These are phyloP conservation scores for Talaromyces albobiverticillius DNA, from an alignment of 2,329 filamentous ascomycete genomes.

Conservation along the genomic window DNA sequence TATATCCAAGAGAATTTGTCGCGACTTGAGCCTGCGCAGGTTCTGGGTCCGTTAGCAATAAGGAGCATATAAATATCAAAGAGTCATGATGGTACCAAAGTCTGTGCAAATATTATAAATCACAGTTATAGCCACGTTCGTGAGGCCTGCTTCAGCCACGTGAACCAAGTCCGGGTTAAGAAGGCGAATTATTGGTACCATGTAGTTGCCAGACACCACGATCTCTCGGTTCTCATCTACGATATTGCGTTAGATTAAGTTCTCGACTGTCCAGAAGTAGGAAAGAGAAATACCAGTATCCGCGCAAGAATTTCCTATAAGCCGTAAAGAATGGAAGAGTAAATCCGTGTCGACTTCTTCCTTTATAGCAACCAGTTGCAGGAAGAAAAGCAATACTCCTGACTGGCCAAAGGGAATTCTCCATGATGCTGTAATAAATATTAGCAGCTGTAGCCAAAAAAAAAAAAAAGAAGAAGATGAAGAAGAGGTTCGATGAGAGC, in stretches of 20 bases:
- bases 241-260: constrained; percentile 15
- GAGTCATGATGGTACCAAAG: constrained; percentile 31
- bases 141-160: not conserved
- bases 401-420: constrained; percentile 36
- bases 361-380: constrained; percentile 35
- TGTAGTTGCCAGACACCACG: constrained; percentile 39
- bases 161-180: constrained; percentile 33
- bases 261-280: not conserved
- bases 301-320: constrained; percentile 46
- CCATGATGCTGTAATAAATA: constrained; percentile 33
- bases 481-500: constrained; percentile 11
- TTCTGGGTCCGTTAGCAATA: constrained; percentile 28
- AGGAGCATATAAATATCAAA: not conserved
- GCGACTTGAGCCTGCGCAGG: constrained; percentile 39
- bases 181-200: constrained; percentile 34
- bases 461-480: too few species aligned
- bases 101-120: constrained; percentile 47
- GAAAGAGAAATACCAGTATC: constrained; percentile 34
- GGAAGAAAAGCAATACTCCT: constrained; percentile 42
- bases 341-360: constrained; percentile 27
- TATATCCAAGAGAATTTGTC: constrained; percentile 33
- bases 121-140: constrained; percentile 38
- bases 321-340: constrained; percentile 39
- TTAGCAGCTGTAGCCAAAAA: constrained; percentile 12
- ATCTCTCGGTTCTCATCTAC: constrained; percentile 42